Conservation (phyloP, 1,284 basidiomycete species). For the Trametes versicolor region DNA sequence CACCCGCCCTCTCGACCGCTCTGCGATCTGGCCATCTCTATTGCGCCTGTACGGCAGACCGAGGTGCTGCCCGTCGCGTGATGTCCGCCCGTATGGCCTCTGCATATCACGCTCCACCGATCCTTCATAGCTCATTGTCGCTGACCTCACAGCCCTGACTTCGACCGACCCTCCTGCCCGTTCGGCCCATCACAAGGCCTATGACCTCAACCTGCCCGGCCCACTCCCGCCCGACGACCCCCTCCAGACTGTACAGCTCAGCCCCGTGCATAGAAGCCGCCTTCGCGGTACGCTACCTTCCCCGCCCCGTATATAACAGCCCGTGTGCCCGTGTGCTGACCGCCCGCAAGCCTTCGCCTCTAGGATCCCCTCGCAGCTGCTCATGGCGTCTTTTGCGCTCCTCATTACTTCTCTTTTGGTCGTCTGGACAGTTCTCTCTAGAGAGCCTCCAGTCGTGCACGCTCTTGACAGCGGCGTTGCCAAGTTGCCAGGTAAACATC, state of each 20-base stretch:
- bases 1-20: conserved; percentile 1
- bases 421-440: conserved; percentile 23
- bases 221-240: not conserved
- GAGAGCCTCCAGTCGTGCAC: conserved; percentile 12
- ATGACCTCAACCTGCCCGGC: conserved; percentile 5
- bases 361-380: conserved; percentile 3
- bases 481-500: conserved; percentile 24
- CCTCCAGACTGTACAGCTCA: not conserved
- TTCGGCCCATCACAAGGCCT: conserved; percentile 19
- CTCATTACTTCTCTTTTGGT: conserved; percentile 24
- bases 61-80: conserved; percentile 12
- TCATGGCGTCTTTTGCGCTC: conserved; percentile 26
- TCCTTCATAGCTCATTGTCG: conserved; percentile 6
- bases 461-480: conserved; percentile 24
- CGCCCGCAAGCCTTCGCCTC: conserved; percentile 1
- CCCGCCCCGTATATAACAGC: conserved; percentile 9
- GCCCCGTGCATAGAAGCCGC: conserved; percentile 9
- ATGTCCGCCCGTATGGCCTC: conserved; percentile 11
- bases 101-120: conserved; percentile 7
- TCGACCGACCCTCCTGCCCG: not conserved
- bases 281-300: conserved; percentile 8
- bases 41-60: conserved; percentile 1
- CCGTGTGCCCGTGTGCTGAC: not conserved
- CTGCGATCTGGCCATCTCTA: not conserved
- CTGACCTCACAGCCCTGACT: conserved; percentile 2